Evolutionary conservation across 805 yeast genomes (phyloP).

Genomic region (Pichia eremophila): DNA sequence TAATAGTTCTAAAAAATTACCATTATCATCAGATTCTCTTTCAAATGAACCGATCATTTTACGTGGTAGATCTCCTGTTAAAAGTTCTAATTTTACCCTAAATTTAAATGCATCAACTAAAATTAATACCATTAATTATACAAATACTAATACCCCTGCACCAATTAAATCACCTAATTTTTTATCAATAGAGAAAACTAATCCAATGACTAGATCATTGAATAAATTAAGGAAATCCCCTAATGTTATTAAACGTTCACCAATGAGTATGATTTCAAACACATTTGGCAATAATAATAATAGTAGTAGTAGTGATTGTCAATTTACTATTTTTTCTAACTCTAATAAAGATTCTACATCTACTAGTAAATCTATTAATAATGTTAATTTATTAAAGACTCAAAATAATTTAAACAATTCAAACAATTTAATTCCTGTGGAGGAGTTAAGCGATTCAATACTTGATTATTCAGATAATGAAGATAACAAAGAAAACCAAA

Average conservation of each 20-base stretch:
- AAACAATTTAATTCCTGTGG: conserved; percentile 10
- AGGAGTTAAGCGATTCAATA: conserved; percentile 23
- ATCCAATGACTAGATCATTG: not conserved
- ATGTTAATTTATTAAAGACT: not conserved
- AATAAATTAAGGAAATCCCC: not conserved
- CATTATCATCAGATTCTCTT: not conserved
- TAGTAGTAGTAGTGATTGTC: not conserved
- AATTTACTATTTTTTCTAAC: not conserved
- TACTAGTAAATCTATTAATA: not conserved
- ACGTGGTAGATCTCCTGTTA: conserved; percentile 4
- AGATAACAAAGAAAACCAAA: conserved; percentile 1
- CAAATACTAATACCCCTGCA: not conserved
- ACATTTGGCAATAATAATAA: not conserved
- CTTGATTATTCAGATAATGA: conserved; percentile 11
- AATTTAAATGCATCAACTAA: conserved; percentile 4
- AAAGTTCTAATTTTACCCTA: not conserved
- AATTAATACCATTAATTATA: not conserved
- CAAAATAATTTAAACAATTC: not conserved
- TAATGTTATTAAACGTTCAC: not conserved
- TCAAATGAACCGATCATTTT: conserved; percentile 1
- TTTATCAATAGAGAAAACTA: not conserved
- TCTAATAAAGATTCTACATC: not conserved
- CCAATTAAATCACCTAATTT: not conserved
- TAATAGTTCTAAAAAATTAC: not conserved
- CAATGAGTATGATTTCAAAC: conserved; percentile 1